Percentiles rank a stretch among this genome's conserved stretches.
phyloP scores from a whole-genome alignment of 2,329 filamentous ascomycete species.

The Trichophyton benhamiae region DNA sequence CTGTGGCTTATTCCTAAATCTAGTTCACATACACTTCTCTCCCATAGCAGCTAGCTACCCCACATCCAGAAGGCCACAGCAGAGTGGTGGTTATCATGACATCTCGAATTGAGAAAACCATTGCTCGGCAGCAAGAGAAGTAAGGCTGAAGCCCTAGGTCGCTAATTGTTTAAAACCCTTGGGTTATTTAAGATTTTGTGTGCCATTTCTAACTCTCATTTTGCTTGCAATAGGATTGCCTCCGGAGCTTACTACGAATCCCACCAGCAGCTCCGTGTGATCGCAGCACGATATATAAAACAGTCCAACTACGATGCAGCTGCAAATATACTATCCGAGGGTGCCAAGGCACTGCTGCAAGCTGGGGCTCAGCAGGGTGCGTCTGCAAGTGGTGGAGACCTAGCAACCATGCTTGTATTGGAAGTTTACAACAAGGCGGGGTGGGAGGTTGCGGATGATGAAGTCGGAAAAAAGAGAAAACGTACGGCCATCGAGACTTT shows the following conservation, averaged over 20 bases:
- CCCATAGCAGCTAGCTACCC: background rate
- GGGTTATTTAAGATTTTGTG: background rate
- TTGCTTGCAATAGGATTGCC: conserved; percentile 49
- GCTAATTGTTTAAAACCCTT: background rate
- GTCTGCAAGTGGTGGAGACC: conserved; percentile 80
- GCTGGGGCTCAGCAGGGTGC: conserved; percentile 61
- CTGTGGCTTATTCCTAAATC: background rate
- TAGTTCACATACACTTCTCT: background rate
- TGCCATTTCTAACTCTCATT: background rate
- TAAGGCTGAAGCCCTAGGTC: conserved; percentile 23
- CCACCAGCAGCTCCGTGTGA: conserved; percentile 93
- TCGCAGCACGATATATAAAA: conserved; percentile 88
- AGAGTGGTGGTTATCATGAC: conserved; percentile 22
- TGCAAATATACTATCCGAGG: conserved; percentile 72
- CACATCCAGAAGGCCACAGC: background rate
- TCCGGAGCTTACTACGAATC: conserved; percentile 96
- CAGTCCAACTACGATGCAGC: conserved; percentile 71
- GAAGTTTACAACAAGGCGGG: conserved; percentile 85
- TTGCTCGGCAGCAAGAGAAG: conserved; percentile 67
- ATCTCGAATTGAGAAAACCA: conserved; percentile 53
- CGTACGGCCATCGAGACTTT: conserved; percentile 17
- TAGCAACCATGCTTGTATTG: conserved; percentile 73
- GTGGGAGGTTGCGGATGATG: conserved; percentile 54
- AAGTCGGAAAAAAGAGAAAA: conserved; percentile 53
- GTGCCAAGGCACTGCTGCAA: conserved; percentile 65